Conservation (phyloP, 352 stramenopile genomes). For the Pythium sp. region DNA sequence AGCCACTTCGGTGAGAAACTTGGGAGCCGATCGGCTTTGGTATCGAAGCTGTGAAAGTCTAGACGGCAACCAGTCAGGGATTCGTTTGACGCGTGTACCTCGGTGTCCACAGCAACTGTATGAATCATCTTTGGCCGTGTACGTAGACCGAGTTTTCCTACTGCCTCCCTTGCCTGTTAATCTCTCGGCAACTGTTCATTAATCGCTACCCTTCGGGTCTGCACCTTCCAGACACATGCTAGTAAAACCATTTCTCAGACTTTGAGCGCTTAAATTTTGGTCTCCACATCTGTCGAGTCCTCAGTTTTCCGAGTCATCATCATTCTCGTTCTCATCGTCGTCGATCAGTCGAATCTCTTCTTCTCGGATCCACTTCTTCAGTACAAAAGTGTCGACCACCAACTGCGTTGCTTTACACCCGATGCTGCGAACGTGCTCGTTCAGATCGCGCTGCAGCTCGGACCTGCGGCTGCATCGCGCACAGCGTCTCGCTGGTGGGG, state of each 20-base stretch:
- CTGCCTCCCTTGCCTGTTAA: background rate
- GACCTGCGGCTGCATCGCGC: slow-evolving; percentile 31
- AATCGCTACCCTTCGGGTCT: background rate
- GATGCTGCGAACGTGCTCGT: slow-evolving; percentile 24
- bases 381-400: slow-evolving; percentile 37
- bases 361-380: slow-evolving; percentile 39
- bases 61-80: background rate
- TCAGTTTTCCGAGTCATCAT: background rate
- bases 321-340: background rate
- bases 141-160: too few relatives aligned
- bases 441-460: slow-evolving; percentile 31
- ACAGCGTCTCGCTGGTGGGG: slow-evolving; percentile 24
- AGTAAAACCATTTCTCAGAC: background rate
- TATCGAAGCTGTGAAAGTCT: background rate
- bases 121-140: too few relatives aligned
- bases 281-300: too few relatives aligned
- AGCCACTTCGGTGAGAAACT: background rate
- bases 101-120: too few relatives aligned
- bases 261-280: too few relatives aligned
- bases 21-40: background rate
- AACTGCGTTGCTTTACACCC: slow-evolving; percentile 19
- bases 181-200: background rate
- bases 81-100: background rate
- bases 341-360: slow-evolving; percentile 44
- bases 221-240: background rate